Base-by-base conservation (phyloP, 306 rosid genomes). In the Comarum palustre region DNA sequence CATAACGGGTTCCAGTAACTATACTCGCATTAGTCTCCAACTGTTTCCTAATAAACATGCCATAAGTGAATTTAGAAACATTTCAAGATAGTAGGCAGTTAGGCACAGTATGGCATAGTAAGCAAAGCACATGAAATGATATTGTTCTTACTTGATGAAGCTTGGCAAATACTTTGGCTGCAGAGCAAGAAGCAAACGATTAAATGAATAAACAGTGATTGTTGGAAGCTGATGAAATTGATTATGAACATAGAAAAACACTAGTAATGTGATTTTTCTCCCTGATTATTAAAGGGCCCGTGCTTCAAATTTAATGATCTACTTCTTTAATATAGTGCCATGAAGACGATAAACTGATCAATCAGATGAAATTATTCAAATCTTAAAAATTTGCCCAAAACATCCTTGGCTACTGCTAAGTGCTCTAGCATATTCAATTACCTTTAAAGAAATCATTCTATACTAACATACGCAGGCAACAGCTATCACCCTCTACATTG, bases 1-100 rank as follows among this genome's bases (percentile, higher is more conserved):
- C 99, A 84, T 94, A 94, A 51, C 97, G 94, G 66, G 99, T 94
- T 69, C 99, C 99, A 0, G 96, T 89, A 61, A 91, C 96, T 85
- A 94, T 89, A 80, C 86, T 90, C 45, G 99, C 99, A 78, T 88
- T 86, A 65, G 97, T 89, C 77, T 86, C 88, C 75, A 76, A 71
- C 78, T 91, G 97, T 80, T 84, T 92, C 82, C 97, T 87, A 75
- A 62, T 38, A 24, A 78, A 38, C 25, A 78, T 0, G 38, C 58
- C 51, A 68, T 13, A 79, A 63, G 65, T 43, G 39, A 67, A 2
- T 6, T 48, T 38, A 22, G 62, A 51, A 64, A 29, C 54, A 59
- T 34, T 38, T 38, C 60, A 4, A 20, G 41, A 62, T 57, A 58
- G 58, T n/a, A 9, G 42, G 52, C 48, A 51, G n/a, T n/a, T 31